Evolutionary conservation across 495 filamentous ascomycete species (phyloP).

Genomic region (Cenococcum geophilum): DNA sequence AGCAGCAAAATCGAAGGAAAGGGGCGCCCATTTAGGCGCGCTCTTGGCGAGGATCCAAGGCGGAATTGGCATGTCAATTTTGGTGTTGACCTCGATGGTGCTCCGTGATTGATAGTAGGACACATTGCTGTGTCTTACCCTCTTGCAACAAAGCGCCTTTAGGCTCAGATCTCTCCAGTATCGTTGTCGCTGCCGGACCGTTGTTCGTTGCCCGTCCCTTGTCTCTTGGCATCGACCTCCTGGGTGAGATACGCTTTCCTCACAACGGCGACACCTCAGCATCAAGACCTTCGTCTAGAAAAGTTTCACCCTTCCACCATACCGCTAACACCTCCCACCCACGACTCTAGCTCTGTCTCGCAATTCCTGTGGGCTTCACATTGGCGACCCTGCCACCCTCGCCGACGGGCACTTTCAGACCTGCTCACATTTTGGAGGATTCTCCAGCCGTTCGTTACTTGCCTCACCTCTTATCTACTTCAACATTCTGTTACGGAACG

Average conservation of each 20-base stretch:
- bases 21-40: not conserved
- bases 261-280: not conserved
- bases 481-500: conserved; percentile 1
- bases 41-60: no score
- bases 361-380: conserved; percentile 1
- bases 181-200: not conserved
- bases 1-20: not conserved
- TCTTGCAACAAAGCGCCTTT: no score
- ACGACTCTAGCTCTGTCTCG: not conserved
- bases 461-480: conserved; percentile 3
- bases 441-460: conserved; percentile 35
- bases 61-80: no score
- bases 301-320: not conserved
- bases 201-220: not conserved
- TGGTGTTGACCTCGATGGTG: no score
- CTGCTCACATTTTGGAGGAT: conserved; percentile 12
- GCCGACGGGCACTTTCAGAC: not conserved
- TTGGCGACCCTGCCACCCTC: not conserved
- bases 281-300: not conserved
- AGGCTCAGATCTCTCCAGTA: not conserved
- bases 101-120: not conserved
- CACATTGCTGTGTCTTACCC: not conserved
- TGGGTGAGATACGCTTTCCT: not conserved
- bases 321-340: not conserved
- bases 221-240: conserved; percentile 5